Conservation (phyloP, 2,329 filamentous ascomycete species). For the Fusarium mundagurra region DNA sequence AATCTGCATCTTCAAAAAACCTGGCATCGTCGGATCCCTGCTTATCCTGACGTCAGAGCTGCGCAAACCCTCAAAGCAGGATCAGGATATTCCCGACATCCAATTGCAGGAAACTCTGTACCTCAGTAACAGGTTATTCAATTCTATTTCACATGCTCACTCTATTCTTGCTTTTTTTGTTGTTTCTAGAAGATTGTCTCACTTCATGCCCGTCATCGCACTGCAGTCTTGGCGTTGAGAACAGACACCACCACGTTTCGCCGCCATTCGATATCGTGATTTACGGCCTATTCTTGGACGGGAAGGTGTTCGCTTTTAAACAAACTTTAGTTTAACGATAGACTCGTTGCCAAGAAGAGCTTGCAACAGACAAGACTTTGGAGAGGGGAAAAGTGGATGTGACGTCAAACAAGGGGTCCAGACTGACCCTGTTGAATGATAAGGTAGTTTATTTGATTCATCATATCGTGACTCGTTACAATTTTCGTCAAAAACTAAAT, state of each 20-base stretch:
- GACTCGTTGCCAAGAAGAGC: constrained; percentile 11
- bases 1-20: constrained; percentile 33
- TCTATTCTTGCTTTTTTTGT: not conserved
- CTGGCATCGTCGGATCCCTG: constrained; percentile 41
- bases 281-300: not conserved
- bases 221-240: not conserved
- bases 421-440: not conserved
- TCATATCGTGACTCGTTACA: constrained; percentile 40
- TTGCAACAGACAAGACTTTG: not conserved
- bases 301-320: constrained; percentile 13
- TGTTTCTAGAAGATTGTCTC: not conserved
- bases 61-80: constrained; percentile 31
- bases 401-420: constrained; percentile 35
- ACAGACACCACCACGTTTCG: constrained; percentile 30
- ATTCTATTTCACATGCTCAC: not conserved
- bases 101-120: constrained; percentile 4
- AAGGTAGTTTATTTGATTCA: constrained; percentile 9
- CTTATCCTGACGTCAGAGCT: constrained; percentile 40
- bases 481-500: constrained; percentile 29
- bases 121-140: constrained; percentile 1
- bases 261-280: not conserved
- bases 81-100: constrained; percentile 11
- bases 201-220: not conserved
- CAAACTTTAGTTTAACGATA: constrained; percentile 8
- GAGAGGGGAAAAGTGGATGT: constrained; percentile 13